Conservation (phyloP, 2,329 filamentous ascomycete genomes). For the Aspergillus costaricaensis region DNA sequence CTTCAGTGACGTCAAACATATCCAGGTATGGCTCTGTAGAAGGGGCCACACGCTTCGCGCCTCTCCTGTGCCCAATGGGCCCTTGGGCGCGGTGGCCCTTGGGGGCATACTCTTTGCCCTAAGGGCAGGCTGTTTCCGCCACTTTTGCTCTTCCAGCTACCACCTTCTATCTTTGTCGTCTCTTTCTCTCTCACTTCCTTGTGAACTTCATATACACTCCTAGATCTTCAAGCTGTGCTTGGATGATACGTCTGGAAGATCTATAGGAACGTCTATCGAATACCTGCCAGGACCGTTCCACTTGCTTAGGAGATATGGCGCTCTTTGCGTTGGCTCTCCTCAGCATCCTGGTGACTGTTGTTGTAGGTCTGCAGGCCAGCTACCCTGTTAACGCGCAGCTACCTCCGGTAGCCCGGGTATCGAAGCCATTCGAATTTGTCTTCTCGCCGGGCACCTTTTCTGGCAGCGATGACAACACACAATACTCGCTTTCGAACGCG, state of each 20-base stretch:
- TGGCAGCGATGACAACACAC: conserved; percentile 57
- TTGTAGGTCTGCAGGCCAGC: conserved; percentile 44
- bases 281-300: conserved; percentile 12
- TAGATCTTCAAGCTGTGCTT: neutral
- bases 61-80: conserved; percentile 31
- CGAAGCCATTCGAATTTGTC: conserved; percentile 51
- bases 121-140: conserved; percentile 24
- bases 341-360: conserved; percentile 29
- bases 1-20: conserved; percentile 42
- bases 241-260: conserved; percentile 1
- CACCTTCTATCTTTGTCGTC: conserved; percentile 15
- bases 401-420: conserved; percentile 73
- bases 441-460: conserved; percentile 66
- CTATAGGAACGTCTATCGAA: conserved; percentile 19
- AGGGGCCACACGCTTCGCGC: conserved; percentile 36
- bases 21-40: conserved; percentile 41
- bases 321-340: conserved; percentile 29
- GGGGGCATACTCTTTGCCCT: conserved; percentile 25
- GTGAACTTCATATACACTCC: neutral
- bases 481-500: conserved; percentile 66
- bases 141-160: conserved; percentile 18
- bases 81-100: conserved; percentile 31
- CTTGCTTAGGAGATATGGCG: conserved; percentile 28
- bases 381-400: conserved; percentile 86
- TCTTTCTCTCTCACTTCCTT: conserved; percentile 3